These are phyloP conservation scores for Cornus florida DNA, from an alignment of 148 eudicot species.

Conservation along the genomic window DNA sequence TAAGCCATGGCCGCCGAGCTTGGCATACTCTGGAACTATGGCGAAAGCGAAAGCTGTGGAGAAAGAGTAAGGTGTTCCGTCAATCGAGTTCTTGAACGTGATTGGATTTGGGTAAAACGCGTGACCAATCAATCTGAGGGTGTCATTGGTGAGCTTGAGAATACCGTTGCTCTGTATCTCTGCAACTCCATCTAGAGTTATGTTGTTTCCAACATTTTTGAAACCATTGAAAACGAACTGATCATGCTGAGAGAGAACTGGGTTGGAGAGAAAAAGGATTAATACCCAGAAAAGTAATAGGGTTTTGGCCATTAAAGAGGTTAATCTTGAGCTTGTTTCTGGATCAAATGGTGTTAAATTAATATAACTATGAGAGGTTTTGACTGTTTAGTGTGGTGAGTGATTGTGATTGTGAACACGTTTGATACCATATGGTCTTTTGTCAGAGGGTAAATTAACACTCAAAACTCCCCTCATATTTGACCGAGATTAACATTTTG, in stretches of 20 bases:
- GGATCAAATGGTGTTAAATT: neutral
- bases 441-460: too few relatives aligned
- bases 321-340: neutral
- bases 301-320: slow-evolving; percentile 24
- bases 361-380: too few relatives aligned
- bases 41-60: slow-evolving; percentile 76
- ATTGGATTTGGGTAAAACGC: slow-evolving; percentile 58
- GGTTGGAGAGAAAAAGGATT: slow-evolving; percentile 28
- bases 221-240: slow-evolving; percentile 63
- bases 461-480: too few relatives aligned
- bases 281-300: slow-evolving; percentile 19
- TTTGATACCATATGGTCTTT: neutral
- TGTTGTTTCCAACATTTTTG: slow-evolving; percentile 28
- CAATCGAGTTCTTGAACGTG: slow-evolving; percentile 43
- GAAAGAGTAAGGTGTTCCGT: slow-evolving; percentile 53
- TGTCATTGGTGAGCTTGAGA: slow-evolving; percentile 51
- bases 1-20: slow-evolving; percentile 83
- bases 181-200: slow-evolving; percentile 53
- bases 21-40: slow-evolving; percentile 57
- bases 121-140: slow-evolving; percentile 58
- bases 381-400: neutral
- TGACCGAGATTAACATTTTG: too few relatives aligned
- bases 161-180: slow-evolving; percentile 49
- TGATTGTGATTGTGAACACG: neutral
- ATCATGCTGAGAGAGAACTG: slow-evolving; percentile 34